These are phyloP conservation scores for Hansenula sp. DNA, from an alignment of 1,139 yeast genomes.

Conservation along the genomic window DNA sequence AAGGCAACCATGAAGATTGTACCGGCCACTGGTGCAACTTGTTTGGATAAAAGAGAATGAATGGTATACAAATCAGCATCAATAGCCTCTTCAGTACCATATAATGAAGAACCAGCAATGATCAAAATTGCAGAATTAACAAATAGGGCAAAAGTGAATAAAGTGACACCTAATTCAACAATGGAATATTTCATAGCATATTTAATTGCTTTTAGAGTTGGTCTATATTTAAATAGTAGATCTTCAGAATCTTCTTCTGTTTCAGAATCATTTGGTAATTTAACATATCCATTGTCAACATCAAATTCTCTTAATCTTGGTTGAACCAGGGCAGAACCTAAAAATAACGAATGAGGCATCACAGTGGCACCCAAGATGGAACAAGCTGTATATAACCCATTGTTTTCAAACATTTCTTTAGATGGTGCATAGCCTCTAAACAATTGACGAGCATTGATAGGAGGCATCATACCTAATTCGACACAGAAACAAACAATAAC, in stretches of 20 bases:
- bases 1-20: constrained; percentile 75
- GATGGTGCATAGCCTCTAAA: constrained; percentile 76
- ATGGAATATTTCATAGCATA: constrained; percentile 67
- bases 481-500: constrained; percentile 73
- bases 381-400: constrained; percentile 70
- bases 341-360: constrained; percentile 75
- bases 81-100: constrained; percentile 57
- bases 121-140: constrained; percentile 76
- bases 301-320: constrained; percentile 68
- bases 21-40: constrained; percentile 71
- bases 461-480: constrained; percentile 55
- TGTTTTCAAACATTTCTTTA: constrained; percentile 51
- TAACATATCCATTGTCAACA: constrained; percentile 38
- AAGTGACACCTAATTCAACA: constrained; percentile 58
- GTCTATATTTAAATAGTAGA: constrained; percentile 41
- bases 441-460: constrained; percentile 41
- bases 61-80: constrained; percentile 77
- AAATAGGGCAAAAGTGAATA: constrained; percentile 72
- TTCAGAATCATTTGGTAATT: constrained; percentile 20
- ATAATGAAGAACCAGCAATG: constrained; percentile 72
- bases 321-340: constrained; percentile 74
- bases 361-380: constrained; percentile 82
- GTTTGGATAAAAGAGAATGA: constrained; percentile 50
- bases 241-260: constrained; percentile 13
- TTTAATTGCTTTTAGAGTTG: constrained; percentile 60